Evolutionary conservation across 805 yeast species (phyloP), one percentile per base, ranked within the genome.

Genomic region (Zygoascus ofunaensis): DNA sequence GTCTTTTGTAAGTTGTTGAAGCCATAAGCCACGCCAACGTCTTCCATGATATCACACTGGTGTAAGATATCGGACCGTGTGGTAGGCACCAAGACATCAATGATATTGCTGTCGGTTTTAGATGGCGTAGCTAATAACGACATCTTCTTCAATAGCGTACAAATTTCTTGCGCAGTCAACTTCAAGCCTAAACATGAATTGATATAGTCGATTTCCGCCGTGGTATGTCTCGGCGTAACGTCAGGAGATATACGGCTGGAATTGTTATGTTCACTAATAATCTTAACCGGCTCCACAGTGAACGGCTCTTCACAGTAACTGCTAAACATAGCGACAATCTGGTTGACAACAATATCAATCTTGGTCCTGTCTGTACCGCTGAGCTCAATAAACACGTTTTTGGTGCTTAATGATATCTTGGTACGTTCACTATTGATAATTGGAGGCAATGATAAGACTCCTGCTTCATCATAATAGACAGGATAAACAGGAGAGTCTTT

Each of bases 21-120:
- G 46, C 98, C 99, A 61, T 87, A 92, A 24, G 87, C 94, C 60
- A 92, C 82, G 39, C 96, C 98, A 40, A 90, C 95, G 65, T 92
- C 99, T 67, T 92, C 99, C 94, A 92, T 85, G 54, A 92, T 81
- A 67, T 92, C 99, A 73, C 97, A 90, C 63, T 87, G 94, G 66
- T 92, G 99, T 58, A 92, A 73, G 50, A 92, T 76, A 66, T 92
- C 99, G 8, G 97, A 80, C 71, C 99, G 83, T 33, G 98, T 92
- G 58, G 86, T 81, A 51, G 99, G 99, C 48, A 92, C 77, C 33
- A 66, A 61, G 45, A 87, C 89, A 42, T 78, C 77, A 41, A 85
- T 60, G 34, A 76, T 60, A 50, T 78, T 71, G 5, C 66, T 56
- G 52, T 76, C 72, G 1, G 61, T 55, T 3, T 64, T 50, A 3